These are phyloP conservation scores for Stentor coeruleus DNA, from an alignment of 73 alveolate species.

Conservation along the genomic window DNA sequence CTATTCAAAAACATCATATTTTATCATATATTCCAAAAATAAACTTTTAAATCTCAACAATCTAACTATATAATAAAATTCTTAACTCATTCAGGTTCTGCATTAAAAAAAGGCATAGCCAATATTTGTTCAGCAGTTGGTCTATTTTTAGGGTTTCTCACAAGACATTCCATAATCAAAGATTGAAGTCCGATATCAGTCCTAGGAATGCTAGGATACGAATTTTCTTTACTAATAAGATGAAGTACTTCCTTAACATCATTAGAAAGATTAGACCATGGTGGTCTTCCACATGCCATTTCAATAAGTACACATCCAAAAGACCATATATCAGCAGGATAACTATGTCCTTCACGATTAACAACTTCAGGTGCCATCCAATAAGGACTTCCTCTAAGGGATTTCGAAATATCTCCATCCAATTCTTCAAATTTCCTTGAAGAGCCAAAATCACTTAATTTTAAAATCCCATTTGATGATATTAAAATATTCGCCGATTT, in stretches of 20 bases:
- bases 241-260: neutral
- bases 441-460: constrained; percentile 31
- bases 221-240: neutral
- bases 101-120: no score
- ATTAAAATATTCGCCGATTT: constrained; percentile 40
- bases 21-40: no score
- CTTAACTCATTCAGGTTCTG: no score
- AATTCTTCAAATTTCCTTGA: constrained; percentile 34
- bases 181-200: neutral
- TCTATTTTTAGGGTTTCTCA: no score
- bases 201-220: neutral
- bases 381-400: constrained; percentile 34
- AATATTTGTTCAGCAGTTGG: no score
- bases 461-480: constrained; percentile 28
- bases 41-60: no score
- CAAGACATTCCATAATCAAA: no score
- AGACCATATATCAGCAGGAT: constrained; percentile 37
- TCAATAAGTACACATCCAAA: constrained; percentile 37
- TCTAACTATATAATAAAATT: no score
- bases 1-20: no score
- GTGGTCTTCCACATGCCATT: constrained; percentile 28
- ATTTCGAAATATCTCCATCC: neutral
- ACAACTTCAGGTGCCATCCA: constrained; percentile 89
- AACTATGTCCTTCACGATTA: neutral
- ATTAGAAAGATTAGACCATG: constrained; percentile 23